Evolutionary conservation across 2,329 filamentous ascomycete genomes (phyloP), one percentile per base, ranked within the genome.

Genomic region (Endoconidiophora polonica): DNA sequence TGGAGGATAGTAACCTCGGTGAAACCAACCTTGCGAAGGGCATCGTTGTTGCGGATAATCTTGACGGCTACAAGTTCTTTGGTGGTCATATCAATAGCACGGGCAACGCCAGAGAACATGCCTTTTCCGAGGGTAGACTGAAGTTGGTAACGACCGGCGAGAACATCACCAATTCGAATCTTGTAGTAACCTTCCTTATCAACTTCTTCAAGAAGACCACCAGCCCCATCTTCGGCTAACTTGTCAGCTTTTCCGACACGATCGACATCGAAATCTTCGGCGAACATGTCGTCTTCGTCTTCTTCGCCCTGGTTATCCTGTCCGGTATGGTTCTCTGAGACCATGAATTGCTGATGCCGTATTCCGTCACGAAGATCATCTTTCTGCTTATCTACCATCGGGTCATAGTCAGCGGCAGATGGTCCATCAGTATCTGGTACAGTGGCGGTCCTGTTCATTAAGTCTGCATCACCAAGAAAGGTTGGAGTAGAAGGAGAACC

Each of bases 101-200:
- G 80, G 48, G 91, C 86, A n/a, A 98, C 91, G 6, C 86, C 87
- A 0, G 91, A 94, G 63, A 95, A 98, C 74, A 95, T 94, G 58
- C 91, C 91, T 64, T 86, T 87, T 55, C 91, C 91, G 20, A 98
- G 73, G 48, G 81, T 81, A 52, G 88, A 79, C 62, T 90, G 83
- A 29, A 98, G 79, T 61, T 91, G 85, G 63, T 96, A 96, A 33
- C 87, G 83, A 26, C 81, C 81, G 58, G 94, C 84, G 55, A 98
- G 73, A 47, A 96, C 69, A 68, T 98, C 91, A 59, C 90, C 88
- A 39, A 87, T 79, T 52, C 93, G 86, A 52, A 95, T 81, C 65
- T 91, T 93, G 71, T 96, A 98, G 63, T 96, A 96, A 4, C 90
- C 91, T 60, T 98, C 87, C 48, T 83, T 79, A 61, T 96, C 91